A percentile compares a stretch with the other conserved stretches of the same genome.
Evolutionary conservation across 2,329 filamentous ascomycete genomes (phyloP).

Genomic region (Aspergillus fumigatus): DNA sequence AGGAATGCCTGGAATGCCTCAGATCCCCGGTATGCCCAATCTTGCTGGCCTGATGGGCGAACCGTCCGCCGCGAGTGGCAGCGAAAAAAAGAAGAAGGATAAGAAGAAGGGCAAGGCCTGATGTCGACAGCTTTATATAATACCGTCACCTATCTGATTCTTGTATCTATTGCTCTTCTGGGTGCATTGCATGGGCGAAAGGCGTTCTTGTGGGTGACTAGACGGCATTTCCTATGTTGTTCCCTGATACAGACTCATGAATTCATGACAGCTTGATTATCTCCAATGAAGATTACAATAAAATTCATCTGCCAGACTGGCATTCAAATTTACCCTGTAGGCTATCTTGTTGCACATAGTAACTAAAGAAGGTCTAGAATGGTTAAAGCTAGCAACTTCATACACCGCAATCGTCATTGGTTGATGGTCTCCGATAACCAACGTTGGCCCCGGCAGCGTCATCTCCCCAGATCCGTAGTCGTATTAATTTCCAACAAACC

Average conservation of each 20-base stretch:
- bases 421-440: not conserved
- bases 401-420: not conserved
- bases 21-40: conserved; percentile 45
- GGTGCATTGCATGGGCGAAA: conserved; percentile 37
- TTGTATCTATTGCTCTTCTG: conserved; percentile 20
- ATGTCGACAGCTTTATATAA: conserved; percentile 7
- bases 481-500: not conserved
- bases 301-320: not conserved
- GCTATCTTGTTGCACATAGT: not conserved
- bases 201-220: conserved; percentile 26
- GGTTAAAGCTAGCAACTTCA: not conserved
- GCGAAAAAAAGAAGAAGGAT: conserved; percentile 45
- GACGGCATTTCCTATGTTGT: conserved; percentile 10
- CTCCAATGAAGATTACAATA: not conserved
- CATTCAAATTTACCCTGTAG: not conserved
- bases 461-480: not conserved
- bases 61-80: conserved; percentile 22
- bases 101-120: conserved; percentile 47
- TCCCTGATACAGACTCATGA: conserved; percentile 18
- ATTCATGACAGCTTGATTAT: not conserved
- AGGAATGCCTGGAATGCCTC: conserved; percentile 40
- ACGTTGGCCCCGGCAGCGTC: not conserved
- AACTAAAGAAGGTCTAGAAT: not conserved
- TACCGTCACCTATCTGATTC: conserved; percentile 6
- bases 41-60: conserved; percentile 52